A percentile compares a stretch with the other conserved stretches of the same genome.
Conservation (phyloP, 1,284 basidiomycete species). For the Ustanciosporium gigantosporum region DNA sequence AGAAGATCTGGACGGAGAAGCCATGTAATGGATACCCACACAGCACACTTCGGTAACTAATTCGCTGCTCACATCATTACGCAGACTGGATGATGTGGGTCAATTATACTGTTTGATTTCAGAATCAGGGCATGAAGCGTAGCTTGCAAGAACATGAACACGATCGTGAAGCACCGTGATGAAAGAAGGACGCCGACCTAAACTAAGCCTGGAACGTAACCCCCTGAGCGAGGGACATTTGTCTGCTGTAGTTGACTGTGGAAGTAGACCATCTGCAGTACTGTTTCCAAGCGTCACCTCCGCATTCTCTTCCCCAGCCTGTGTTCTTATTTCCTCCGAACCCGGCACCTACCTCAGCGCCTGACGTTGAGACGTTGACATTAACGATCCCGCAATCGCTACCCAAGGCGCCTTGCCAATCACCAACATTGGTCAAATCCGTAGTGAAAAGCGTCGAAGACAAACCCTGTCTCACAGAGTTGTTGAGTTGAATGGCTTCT, state of each 20-base stretch:
- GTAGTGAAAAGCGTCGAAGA: conserved; percentile 86
- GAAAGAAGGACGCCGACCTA: too few relatives aligned
- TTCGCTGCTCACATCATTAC: too few relatives aligned
- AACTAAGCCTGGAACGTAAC: conserved; percentile 70
- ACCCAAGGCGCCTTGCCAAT: conserved; percentile 43
- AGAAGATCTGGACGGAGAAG: conserved; percentile 26
- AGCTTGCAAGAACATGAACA: too few relatives aligned
- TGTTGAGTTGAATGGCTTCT: conserved; percentile 89
- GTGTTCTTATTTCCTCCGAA: conserved; percentile 89
- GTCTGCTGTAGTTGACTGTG: conserved; percentile 88
- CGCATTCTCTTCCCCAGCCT: conserved; percentile 89
- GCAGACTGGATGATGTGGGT: too few relatives aligned
- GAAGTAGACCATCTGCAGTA: conserved; percentile 69
- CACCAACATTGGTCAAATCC: conserved; percentile 36
- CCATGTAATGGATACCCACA: conserved; percentile 5
- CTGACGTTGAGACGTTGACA: conserved; percentile 76
- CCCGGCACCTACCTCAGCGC: conserved; percentile 87
- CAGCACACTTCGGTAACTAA: not conserved
- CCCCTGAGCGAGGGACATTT: conserved; percentile 86
- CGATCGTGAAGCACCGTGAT: too few relatives aligned
- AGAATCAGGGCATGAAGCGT: too few relatives aligned
- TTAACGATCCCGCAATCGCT: conserved; percentile 52
- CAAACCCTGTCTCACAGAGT: conserved; percentile 84
- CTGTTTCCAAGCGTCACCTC: conserved; percentile 95
- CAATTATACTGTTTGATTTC: too few relatives aligned